Base-by-base conservation (phyloP, 2,329 filamentous ascomycete genomes). In the Dichotomopilus funicola region DNA sequence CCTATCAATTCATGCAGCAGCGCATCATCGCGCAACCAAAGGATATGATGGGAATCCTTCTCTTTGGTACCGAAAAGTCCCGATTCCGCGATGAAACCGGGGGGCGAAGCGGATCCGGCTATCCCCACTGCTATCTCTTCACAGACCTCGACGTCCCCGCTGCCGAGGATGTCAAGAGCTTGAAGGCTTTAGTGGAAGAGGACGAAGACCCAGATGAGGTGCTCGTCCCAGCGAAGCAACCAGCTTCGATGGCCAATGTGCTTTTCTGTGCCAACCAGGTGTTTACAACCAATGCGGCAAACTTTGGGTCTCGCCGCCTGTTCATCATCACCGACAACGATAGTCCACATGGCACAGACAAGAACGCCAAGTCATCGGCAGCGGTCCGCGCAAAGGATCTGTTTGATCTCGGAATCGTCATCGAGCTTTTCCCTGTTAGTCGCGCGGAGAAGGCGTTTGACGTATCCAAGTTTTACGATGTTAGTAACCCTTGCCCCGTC, bases 271-370 rank as follows among this genome's bases (percentile, higher is more conserved):
- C 91, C 40, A 97, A 97, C 62, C 91, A 96, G 67, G 88, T 97
- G 51, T 96, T 99, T 68, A 96, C 91, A 1, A 96, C 89, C 3
- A 95, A 88, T 68, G 91, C 94, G 0, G 85, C 94, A 13, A 97
- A 96, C 66, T 97, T 97, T 69, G 87, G 89, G 4, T 97, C 92
- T 5, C 80, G 92, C 58, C 83, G 94, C 37, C 74, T 99, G n/a
- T 99, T 99, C 72, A 83, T 99, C 60, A 89, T 99, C 54, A 97
- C 94, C 0, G 91, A 97, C 69, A 89, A 95, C 61, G 94, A 97
- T 68, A 80, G 91, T 61, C 94, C 94, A 4, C 89, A 95, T 67
- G 74, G 76, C 0, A 77, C 80, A 13, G 85, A 89, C 67, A 94
- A 91, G 71, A 76, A 80, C 6, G 77, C 86, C 35, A 85, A 86